Conservation (phyloP, 2,329 filamentous ascomycete genomes). For the Neoscytalidium dimidiatum region DNA sequence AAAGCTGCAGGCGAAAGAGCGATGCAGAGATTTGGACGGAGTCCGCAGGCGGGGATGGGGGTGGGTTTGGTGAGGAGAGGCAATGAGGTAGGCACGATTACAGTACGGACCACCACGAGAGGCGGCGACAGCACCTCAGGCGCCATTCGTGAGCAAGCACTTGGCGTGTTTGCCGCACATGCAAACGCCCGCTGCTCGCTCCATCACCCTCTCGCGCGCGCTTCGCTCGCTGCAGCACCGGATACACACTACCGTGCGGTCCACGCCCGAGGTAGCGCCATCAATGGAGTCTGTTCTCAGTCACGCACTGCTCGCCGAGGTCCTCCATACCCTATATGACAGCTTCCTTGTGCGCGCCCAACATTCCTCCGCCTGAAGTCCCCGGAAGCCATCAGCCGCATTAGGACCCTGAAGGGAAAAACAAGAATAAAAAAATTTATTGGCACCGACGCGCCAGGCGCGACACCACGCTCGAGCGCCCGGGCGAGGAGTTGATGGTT, state of each 20-base stretch:
- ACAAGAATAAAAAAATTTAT: not conserved
- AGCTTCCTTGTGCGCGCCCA: not conserved
- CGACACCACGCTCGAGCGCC: not conserved
- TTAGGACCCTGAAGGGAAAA: too few species aligned
- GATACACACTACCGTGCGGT: not conserved
- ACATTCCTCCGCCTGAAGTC: not conserved
- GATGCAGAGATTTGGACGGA: slow-evolving; percentile 28
- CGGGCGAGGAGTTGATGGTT: not conserved
- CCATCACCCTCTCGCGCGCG: not conserved
- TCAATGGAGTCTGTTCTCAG: not conserved
- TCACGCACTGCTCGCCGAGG: not conserved
- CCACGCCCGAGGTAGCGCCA: not conserved
- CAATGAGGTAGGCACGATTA: slow-evolving; percentile 12
- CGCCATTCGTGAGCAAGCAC: not conserved
- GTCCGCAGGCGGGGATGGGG: slow-evolving; percentile 6
- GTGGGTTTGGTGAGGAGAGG: not conserved
- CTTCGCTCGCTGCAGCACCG: not conserved
- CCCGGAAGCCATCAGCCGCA: not conserved
- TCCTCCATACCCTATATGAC: not conserved
- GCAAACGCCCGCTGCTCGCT: not conserved
- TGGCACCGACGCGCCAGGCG: not conserved
- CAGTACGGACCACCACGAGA: slow-evolving; percentile 4
- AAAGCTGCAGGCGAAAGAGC: slow-evolving; percentile 25
- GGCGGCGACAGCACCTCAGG: slow-evolving; percentile 6
- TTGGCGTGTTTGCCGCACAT: not conserved